Base-by-base conservation (phyloP, 208 protist species). In the Naegleria fowleri region DNA sequence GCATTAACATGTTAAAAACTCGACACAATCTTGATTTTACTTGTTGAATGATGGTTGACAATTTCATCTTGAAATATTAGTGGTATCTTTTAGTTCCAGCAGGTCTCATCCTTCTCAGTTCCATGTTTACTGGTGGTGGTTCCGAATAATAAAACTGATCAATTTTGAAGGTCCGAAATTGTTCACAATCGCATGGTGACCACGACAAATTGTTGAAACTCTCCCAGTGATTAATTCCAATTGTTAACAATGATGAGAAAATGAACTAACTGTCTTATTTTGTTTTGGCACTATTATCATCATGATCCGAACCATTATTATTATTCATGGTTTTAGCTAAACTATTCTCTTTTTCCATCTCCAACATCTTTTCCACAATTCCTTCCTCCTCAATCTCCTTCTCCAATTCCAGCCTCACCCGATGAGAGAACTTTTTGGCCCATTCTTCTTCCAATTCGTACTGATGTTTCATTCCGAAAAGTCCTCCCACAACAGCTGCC, bases 391-490 rank as follows among this genome's bases (percentile, higher is more conserved):
- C 67, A 79, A 79, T 79, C n/a, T 79, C 67, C 29, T 79, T 79
- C n/a, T 79, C 67, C 5, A 79, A 13, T 36, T 79, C 67, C 29
- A 79, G 36, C 25, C 29, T 79, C n/a, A 79, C 29, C 6, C 67
- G 0, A 36, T 0, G 1, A 15, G 25, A 33, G 67, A 36, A 79
- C 6, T 29, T 79, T 36, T 79, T 33, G 13, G 13, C 16, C 67
- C 67, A 79, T n/a, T 79, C 36, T 36, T 79, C 67, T 79, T 79
- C 67, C 16, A 79, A 7, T 36, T 79, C 67, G 36, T 79, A 79
- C 36, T 79, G 67, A 79, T 79, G 67, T 79, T 79, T 79, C 67
- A 79, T 79, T 79, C 67, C 67, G 13, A 79, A 0, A 79, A 79
- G 67, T 36, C 29, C 67, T 36, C 67, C 67, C 0, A 67, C 22